phyloP scores from a whole-genome alignment of 306 rosid species.

The Cucurbita pepo region DNA sequence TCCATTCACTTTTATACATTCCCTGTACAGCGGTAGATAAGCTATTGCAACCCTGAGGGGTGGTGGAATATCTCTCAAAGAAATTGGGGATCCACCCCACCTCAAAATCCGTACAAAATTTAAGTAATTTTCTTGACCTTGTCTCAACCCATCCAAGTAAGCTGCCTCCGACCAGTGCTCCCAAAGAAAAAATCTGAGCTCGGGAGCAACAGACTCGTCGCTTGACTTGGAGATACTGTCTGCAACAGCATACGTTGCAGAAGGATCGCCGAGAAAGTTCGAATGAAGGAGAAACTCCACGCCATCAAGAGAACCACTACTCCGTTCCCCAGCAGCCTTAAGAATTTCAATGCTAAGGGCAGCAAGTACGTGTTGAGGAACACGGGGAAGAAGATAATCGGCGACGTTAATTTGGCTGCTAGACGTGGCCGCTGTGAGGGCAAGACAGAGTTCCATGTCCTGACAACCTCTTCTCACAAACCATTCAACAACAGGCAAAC shows the following conservation, averaged over 20 bases:
- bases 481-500: slow-evolving; percentile 76
- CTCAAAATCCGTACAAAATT: slow-evolving; percentile 52
- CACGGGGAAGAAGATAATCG: slow-evolving; percentile 67
- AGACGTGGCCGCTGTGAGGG: slow-evolving; percentile 85
- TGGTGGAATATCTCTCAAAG: slow-evolving; percentile 67
- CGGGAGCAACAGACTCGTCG: slow-evolving; percentile 57
- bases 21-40: slow-evolving; percentile 71
- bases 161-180: slow-evolving; percentile 76
- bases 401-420: slow-evolving; percentile 74
- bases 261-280: slow-evolving; percentile 69
- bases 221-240: slow-evolving; percentile 59
- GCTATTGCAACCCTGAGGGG: slow-evolving; percentile 59
- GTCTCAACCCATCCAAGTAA: slow-evolving; percentile 40
- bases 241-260: slow-evolving; percentile 74
- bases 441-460: slow-evolving; percentile 88
- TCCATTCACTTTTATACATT: slow-evolving; percentile 55
- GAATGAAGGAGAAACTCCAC: slow-evolving; percentile 75
- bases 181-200: slow-evolving; percentile 48
- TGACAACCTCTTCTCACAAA: slow-evolving; percentile 76
- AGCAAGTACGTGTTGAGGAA: slow-evolving; percentile 64
- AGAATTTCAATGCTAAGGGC: slow-evolving; percentile 71
- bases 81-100: slow-evolving; percentile 63
- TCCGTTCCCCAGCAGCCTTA: slow-evolving; percentile 81
- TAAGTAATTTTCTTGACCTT: slow-evolving; percentile 53
- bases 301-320: slow-evolving; percentile 70